phyloP scores from a whole-genome alignment of 176 grass and related monocot genomes.

The Carex scoparia region DNA sequence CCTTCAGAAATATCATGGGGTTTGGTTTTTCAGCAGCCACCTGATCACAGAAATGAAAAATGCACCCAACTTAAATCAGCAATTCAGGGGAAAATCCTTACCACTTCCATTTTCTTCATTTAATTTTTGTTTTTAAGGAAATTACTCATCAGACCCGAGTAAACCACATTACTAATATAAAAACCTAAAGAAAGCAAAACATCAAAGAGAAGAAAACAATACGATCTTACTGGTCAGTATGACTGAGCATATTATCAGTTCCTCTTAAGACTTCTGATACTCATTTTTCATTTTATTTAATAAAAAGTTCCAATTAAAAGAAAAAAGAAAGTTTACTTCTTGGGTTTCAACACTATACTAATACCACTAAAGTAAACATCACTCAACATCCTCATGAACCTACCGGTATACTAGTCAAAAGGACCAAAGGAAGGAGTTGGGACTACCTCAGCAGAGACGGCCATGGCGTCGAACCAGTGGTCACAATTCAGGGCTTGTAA shows the following conservation, averaged over 20 bases:
- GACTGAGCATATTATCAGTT: not conserved
- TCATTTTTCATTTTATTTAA: not conserved
- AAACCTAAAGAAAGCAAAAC: not conserved
- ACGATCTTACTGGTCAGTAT: not conserved
- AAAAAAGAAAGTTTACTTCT: not conserved
- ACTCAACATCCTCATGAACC: not conserved
- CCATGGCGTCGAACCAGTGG: constrained; percentile 90
- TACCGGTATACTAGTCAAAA: not conserved
- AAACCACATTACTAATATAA: not conserved
- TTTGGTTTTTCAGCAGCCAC: constrained; percentile 95
- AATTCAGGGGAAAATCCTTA: not conserved
- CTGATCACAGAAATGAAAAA: constrained; percentile 23
- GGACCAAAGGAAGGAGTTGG: not conserved
- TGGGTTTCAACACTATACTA: not conserved
- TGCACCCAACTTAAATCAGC: not conserved
- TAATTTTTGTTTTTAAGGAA: not conserved
- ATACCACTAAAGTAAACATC: not conserved
- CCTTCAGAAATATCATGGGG: constrained; percentile 94
- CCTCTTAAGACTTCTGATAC: not conserved
- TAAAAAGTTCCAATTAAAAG: not conserved
- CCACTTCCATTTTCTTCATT: not conserved
- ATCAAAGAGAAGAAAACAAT: not conserved
- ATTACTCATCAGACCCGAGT: not conserved
- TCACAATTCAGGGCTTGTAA: constrained; percentile 82
- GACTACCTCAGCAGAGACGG: constrained; percentile 76